Evolutionary conservation across 2,329 filamentous ascomycete species (phyloP).

Genomic region (Rosellinia necatrix): DNA sequence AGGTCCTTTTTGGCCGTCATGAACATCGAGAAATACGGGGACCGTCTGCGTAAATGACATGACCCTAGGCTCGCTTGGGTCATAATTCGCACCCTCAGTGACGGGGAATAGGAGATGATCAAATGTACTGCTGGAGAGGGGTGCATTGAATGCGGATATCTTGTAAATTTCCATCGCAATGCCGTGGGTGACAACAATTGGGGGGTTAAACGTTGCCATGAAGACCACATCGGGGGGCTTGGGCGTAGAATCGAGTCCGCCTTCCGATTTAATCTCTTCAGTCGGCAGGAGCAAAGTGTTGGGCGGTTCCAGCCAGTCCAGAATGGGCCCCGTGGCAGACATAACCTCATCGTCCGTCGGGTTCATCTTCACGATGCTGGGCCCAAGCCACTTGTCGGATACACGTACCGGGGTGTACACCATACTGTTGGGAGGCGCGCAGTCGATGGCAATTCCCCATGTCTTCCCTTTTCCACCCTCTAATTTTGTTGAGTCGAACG

Average conservation of each 20-base stretch:
- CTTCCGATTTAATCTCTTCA: constrained; percentile 53
- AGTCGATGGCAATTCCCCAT: constrained; percentile 73
- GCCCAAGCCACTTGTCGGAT: constrained; percentile 75
- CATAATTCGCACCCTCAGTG: constrained; percentile 52
- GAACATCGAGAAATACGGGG: constrained; percentile 43
- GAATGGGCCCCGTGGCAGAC: constrained; percentile 45
- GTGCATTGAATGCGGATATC: constrained; percentile 54
- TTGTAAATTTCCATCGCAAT: constrained; percentile 67
- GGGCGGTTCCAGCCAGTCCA: constrained; percentile 76
- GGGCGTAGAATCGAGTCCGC: constrained; percentile 53
- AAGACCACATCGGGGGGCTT: constrained; percentile 75
- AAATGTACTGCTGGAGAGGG: constrained; percentile 53
- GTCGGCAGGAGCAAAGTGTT: constrained; percentile 60
- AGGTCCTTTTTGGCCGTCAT: constrained; percentile 36
- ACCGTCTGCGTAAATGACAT: constrained; percentile 57
- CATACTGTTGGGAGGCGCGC: constrained; percentile 48
- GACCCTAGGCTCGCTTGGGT: constrained; percentile 62
- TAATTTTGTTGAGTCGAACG: constrained; percentile 47
- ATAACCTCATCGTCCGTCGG: constrained; percentile 50
- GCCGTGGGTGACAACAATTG: constrained; percentile 69
- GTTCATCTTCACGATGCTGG: constrained; percentile 63
- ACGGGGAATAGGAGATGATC: constrained; percentile 64
- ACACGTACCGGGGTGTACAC: constrained; percentile 67
- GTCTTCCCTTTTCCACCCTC: constrained; percentile 51
- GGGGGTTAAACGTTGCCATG: constrained; percentile 74